These are phyloP conservation scores for Eucalyptus pumila DNA, from an alignment of 345 rosid species.

Conservation along the genomic window DNA sequence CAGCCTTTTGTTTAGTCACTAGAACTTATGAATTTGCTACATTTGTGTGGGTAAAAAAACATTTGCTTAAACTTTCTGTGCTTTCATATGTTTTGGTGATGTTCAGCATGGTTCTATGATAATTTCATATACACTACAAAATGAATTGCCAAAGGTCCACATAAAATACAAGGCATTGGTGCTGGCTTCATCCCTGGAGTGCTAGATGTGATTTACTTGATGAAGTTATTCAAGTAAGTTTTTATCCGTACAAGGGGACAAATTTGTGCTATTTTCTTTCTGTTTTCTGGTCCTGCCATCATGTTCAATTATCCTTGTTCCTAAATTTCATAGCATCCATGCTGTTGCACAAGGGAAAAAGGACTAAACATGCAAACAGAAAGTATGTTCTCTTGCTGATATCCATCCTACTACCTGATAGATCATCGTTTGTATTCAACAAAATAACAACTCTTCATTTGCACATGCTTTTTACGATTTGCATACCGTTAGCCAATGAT, in stretches of 20 bases:
- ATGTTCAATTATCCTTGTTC: not conserved
- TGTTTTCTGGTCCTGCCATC: not conserved
- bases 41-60: not conserved
- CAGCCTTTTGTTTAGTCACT: too few species aligned
- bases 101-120: not conserved
- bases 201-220: slow-evolving; percentile 27
- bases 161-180: slow-evolving; percentile 52
- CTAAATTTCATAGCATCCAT: not conserved
- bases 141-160: slow-evolving; percentile 13
- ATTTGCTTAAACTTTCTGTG: not conserved
- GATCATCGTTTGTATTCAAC: not conserved
- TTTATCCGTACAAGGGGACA: not conserved
- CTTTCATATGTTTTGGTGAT: not conserved
- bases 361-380: not conserved
- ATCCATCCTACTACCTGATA: not conserved
- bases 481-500: not conserved
- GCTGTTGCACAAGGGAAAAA: not conserved
- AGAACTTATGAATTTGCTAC: not conserved
- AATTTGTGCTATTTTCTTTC: not conserved
- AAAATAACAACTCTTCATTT: not conserved
- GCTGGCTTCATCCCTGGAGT: slow-evolving; percentile 44
- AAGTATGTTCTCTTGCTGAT: not conserved
- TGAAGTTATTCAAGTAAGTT: slow-evolving; percentile 32
- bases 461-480: not conserved
- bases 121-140: not conserved